These are phyloP conservation scores for Pichia sp. DNA, from an alignment of 1,139 yeast species.

Conservation along the genomic window DNA sequence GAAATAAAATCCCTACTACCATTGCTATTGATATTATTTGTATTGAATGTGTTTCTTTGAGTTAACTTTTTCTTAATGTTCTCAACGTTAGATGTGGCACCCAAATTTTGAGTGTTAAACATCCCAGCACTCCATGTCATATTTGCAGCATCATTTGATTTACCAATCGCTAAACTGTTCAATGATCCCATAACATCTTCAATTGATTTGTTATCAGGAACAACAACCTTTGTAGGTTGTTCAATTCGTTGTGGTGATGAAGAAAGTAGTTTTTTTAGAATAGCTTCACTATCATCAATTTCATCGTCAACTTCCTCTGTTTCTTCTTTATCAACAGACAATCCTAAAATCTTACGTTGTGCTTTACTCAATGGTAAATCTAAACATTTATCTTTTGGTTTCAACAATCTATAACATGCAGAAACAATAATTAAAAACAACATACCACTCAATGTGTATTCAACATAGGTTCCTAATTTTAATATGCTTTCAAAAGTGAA, in stretches of 20 bases:
- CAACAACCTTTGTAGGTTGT: slow-evolving; percentile 4
- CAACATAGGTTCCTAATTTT: slow-evolving; percentile 1
- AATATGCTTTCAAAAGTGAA: slow-evolving; percentile 12
- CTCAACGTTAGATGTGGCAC: no score
- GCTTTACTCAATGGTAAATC: slow-evolving; percentile 29
- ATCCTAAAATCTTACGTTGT: slow-evolving; percentile 30
- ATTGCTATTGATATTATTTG: background rate
- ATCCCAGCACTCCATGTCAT: slow-evolving; percentile 6
- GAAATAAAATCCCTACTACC: background rate
- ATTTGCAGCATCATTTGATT: background rate
- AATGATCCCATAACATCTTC: slow-evolving; percentile 15
- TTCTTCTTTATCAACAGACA: slow-evolving; percentile 11
- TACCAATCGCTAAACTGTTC: slow-evolving; percentile 4
- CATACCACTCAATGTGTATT: slow-evolving; percentile 13
- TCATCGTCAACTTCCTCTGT: slow-evolving; percentile 1
- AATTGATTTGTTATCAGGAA: slow-evolving; percentile 7
- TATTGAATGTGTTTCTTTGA: no score
- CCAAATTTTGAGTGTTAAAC: background rate
- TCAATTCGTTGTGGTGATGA: slow-evolving; percentile 5
- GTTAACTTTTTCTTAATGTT: no score
- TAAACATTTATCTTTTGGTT: slow-evolving; percentile 31
- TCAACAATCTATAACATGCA: slow-evolving; percentile 22
- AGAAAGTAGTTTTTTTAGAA: slow-evolving; percentile 1
- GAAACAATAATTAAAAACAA: slow-evolving; percentile 20
- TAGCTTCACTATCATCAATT: slow-evolving; percentile 5